phyloP scores from a whole-genome alignment of 176 grass and related monocot species.

The Ampelocalamus luodianensis region DNA sequence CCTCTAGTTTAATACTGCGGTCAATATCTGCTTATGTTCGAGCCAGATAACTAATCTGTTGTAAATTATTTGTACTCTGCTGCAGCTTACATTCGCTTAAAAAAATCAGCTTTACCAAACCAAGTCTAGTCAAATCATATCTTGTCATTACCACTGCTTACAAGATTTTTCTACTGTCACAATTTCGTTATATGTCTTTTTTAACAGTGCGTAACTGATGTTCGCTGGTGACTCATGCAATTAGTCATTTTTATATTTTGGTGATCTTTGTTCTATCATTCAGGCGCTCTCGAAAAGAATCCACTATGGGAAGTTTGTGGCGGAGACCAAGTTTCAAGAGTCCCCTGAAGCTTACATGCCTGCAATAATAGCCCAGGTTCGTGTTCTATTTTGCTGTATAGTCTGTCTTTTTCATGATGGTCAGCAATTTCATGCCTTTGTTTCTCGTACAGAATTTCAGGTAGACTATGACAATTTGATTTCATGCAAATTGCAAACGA shows the following conservation, averaged over 20 bases:
- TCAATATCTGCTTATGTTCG: background rate
- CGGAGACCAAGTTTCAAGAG: constrained; percentile 88
- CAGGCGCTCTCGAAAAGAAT: constrained; percentile 98
- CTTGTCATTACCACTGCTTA: background rate
- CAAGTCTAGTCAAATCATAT: background rate
- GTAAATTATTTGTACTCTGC: constrained; percentile 10
- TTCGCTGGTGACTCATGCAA: background rate
- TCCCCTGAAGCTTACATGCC: constrained; percentile 60
- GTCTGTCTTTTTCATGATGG: background rate
- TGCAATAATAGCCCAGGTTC: constrained; percentile 75
- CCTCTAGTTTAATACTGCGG: background rate
- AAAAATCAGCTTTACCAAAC: background rate
- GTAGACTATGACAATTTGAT: background rate
- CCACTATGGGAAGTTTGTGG: constrained; percentile 96
- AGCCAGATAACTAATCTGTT: background rate
- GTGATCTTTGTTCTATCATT: constrained; percentile 20
- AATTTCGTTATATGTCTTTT: constrained; percentile 11
- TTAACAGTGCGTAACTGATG: constrained; percentile 3
- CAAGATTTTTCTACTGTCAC: background rate
- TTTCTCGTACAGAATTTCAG: background rate
- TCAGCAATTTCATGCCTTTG: background rate
- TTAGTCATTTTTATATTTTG: constrained; percentile 31
- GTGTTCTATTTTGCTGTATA: constrained; percentile 17
- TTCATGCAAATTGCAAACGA: constrained; percentile 1
- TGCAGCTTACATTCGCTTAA: constrained; percentile 25